Evolutionary conservation across 345 rosid genomes (phyloP).

Genomic region (Orychophragmus violaceus): DNA sequence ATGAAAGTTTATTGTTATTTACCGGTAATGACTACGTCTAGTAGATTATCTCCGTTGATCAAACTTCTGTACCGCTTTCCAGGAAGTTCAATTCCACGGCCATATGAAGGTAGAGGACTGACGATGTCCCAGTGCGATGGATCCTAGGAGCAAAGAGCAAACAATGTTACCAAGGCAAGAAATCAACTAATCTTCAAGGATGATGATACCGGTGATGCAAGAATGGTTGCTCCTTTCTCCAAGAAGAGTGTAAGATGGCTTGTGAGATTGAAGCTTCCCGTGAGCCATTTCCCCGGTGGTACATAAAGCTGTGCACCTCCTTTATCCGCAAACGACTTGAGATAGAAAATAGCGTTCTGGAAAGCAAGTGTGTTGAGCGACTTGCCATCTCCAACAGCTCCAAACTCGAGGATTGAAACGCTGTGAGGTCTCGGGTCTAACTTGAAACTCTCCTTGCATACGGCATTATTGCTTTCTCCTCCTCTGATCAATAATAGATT

Average conservation of each 20-base stretch:
- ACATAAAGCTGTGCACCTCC: conserved; percentile 98
- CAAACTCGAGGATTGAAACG: conserved; percentile 81
- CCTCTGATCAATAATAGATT: conserved; percentile 33
- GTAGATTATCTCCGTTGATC: conserved; percentile 65
- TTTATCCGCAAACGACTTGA: conserved; percentile 88
- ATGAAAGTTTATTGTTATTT: background rate
- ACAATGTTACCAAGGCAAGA: conserved; percentile 8
- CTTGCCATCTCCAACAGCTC: conserved; percentile 90
- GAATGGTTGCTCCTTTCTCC: conserved; percentile 81
- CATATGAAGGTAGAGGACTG: conserved; percentile 78
- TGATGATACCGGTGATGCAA: conserved; percentile 94
- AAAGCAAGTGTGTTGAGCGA: conserved; percentile 52
- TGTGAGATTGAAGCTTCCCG: conserved; percentile 88
- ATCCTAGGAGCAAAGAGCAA: conserved; percentile 40
- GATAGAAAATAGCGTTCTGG: conserved; percentile 50
- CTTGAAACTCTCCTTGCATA: conserved; percentile 42
- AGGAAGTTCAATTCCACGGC: conserved; percentile 74
- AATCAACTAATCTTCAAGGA: too few relatives aligned
- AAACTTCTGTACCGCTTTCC: conserved; percentile 72
- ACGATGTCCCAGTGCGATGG: conserved; percentile 73
- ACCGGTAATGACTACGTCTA: conserved; percentile 86
- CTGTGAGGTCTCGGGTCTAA: conserved; percentile 79
- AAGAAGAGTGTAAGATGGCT: conserved; percentile 94
- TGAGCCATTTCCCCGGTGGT: conserved; percentile 86
- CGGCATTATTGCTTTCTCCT: conserved; percentile 34